Evolutionary conservation across 176 grass and related monocot genomes (phyloP).

Genomic region (Eleusine coracana): DNA sequence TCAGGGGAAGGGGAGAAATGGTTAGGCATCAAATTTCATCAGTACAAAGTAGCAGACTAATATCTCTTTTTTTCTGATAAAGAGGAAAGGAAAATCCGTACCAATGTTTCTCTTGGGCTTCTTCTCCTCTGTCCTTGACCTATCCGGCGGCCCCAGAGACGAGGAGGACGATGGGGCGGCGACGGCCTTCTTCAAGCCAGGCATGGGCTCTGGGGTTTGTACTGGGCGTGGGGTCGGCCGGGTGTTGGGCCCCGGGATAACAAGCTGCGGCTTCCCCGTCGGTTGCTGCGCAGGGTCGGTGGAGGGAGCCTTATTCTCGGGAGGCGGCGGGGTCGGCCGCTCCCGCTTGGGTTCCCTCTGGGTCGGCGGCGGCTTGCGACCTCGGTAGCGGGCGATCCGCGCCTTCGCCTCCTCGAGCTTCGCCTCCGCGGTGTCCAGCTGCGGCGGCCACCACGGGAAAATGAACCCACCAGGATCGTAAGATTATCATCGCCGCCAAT

Average conservation of each 20-base stretch:
- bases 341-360: slow-evolving; percentile 13
- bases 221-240: not conserved
- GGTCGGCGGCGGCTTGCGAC: slow-evolving; percentile 3
- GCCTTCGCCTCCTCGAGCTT: slow-evolving; percentile 59
- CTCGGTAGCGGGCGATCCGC: slow-evolving; percentile 43
- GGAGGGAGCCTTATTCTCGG: slow-evolving; percentile 21
- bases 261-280: slow-evolving; percentile 49
- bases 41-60: not conserved
- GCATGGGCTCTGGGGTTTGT: slow-evolving; percentile 27
- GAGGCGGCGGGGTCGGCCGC: not conserved
- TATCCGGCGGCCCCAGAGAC: not conserved
- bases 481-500: not conserved
- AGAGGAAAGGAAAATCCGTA: not conserved
- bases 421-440: slow-evolving; percentile 66
- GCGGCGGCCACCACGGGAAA: not conserved
- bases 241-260: slow-evolving; percentile 53
- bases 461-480: slow-evolving; percentile 14
- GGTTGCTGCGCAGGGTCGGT: slow-evolving; percentile 8
- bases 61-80: not conserved
- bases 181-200: slow-evolving; percentile 38
- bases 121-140: slow-evolving; percentile 49
- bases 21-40: not conserved
- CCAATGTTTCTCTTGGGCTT: slow-evolving; percentile 65
- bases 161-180: slow-evolving; percentile 41
- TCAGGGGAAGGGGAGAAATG: not conserved